phyloP scores from a whole-genome alignment of 768 basidiomycete species.

The Kwoniella pini region DNA sequence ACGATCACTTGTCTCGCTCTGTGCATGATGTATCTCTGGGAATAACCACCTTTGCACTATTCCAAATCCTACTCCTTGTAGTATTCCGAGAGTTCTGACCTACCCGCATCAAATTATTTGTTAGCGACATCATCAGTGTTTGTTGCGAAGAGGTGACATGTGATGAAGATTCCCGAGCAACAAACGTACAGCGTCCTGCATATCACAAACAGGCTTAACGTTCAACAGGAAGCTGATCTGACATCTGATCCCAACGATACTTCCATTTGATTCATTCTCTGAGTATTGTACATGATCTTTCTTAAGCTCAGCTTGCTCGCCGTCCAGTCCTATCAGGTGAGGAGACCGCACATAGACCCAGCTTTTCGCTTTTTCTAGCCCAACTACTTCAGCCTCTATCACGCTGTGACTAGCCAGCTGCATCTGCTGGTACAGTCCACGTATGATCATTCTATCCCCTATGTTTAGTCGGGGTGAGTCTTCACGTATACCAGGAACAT shows the following conservation, averaged over 20 bases:
- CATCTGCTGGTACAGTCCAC: constrained; percentile 37
- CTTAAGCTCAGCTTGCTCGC: constrained; percentile 1
- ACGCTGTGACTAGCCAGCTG: constrained; percentile 31
- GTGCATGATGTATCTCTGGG: constrained; percentile 24
- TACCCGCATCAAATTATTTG: too few species aligned
- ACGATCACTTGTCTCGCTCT: neutral
- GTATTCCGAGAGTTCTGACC: neutral
- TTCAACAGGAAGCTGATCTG: constrained; percentile 36
- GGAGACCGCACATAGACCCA: constrained; percentile 42
- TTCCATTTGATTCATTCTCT: too few species aligned
- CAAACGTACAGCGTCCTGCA: constrained; percentile 46
- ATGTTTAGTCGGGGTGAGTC: constrained; percentile 50
- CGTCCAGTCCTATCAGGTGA: constrained; percentile 7
- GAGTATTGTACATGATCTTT: too few species aligned
- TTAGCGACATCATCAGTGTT: too few species aligned
- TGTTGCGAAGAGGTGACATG: too few species aligned
- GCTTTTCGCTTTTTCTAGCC: constrained; percentile 42
- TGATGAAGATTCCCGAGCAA: constrained; percentile 7
- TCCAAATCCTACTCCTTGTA: neutral
- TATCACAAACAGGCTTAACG: constrained; percentile 25
- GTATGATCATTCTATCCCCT: constrained; percentile 49
- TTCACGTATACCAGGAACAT: constrained; percentile 53
- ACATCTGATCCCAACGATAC: constrained; percentile 10
- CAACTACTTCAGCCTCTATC: constrained; percentile 49
- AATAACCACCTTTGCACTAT: constrained; percentile 45